Base-by-base conservation (phyloP, 345 rosid species). In the Syzygium jambos region DNA sequence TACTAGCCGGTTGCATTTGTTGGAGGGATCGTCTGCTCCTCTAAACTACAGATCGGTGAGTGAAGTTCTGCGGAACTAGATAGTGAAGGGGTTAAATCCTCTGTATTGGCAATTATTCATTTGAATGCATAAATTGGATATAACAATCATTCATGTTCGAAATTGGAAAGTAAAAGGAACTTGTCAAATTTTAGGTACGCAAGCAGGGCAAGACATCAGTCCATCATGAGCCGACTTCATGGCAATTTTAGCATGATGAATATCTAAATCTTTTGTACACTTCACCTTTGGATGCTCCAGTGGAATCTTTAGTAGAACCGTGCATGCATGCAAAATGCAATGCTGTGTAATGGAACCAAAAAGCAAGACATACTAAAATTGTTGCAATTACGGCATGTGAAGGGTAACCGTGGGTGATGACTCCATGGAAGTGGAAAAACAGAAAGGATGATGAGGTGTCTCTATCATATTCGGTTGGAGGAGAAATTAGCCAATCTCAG, bases 21-120 rank as follows among this genome's bases (percentile, higher is more conserved):
- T 53, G 98, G 98, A 86, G 96, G 97, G 87, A 89, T 95, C 85
- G 90, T 90, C 85, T 41, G 97, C 98, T 88, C 97, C 98, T 88
- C 90, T 93, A 88, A 92, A 97, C 89, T 95, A 97, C 90, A 91
- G 96, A 94, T 95, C 97, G 98, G 97, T 95, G 34, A 91, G 98
- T 90, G 5, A 11, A 49, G 61, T 49, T 63, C 29, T 63, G 77
- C 34, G 29, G 15, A 17, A 11, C 13, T 53, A 9, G 38, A 43
- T 38, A 11, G 14, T 57, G 14, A n/a, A 55, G 38, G 43, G 27
- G 0, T 54, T 85, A 22, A 85, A 16, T 53, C 30, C 6, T 87
- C 41, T 16, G 41, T 25, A 43, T 23, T 30, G 30, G 27, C 7
- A 2, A 38, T 46, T 17, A n/a, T 41, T 4, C 27, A 34, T 41